Evolutionary conservation across 192 early-diverging fungal species (phyloP), one percentile per base, ranked within the genome.

Genomic region (Geranomyces michiganensis): DNA sequence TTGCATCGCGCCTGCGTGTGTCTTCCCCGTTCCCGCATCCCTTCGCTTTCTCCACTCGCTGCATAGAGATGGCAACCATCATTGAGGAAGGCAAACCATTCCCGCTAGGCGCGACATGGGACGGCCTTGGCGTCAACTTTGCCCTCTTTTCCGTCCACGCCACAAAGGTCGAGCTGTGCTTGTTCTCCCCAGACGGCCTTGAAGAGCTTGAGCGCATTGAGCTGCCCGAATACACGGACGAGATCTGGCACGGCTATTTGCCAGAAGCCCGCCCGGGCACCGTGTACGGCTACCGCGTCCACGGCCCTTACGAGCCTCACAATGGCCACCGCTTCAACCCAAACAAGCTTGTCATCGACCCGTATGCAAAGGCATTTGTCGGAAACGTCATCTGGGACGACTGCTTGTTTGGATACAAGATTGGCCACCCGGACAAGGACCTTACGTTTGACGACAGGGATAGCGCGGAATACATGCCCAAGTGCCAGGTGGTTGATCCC

Each of bases 131-230:
- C 31, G 70, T 72, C 7, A 72, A 72, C 53, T 72, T 72, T 44
- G 70, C 70, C 45, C 51, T 72, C 17, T 72, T 72, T 48, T 72
- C 70, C 30, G 70, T 72, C 48, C 70, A 72, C 46, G 70, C 70
- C 19, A 72, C 70, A n/a, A 72, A 65, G 31, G 70, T 72, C 19
- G 70, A 72, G 47, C 70, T 72, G 19, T 72, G 70, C 22, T 10
- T 72, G 44, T 72, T 72, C 36, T 48, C 43, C 27, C 22, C 44
- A 9, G 70, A 64, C 48, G 70, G 70, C 22, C n/a, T 44, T 9
- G 51, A 31, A n/a, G 70, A 72, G 32, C 19, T 72, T 29, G 70
- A 72, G 31, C 70, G 70, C 29, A 72, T 72, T 32, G 61, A 62
- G 48, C 41, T 72, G 49, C 70, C 70, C 17, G 70, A 72, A 43